Evolutionary conservation across 768 basidiomycete genomes (phyloP), one percentile per base, ranked within the genome.

Genomic region (Rhodosporidiobolus sp.): DNA sequence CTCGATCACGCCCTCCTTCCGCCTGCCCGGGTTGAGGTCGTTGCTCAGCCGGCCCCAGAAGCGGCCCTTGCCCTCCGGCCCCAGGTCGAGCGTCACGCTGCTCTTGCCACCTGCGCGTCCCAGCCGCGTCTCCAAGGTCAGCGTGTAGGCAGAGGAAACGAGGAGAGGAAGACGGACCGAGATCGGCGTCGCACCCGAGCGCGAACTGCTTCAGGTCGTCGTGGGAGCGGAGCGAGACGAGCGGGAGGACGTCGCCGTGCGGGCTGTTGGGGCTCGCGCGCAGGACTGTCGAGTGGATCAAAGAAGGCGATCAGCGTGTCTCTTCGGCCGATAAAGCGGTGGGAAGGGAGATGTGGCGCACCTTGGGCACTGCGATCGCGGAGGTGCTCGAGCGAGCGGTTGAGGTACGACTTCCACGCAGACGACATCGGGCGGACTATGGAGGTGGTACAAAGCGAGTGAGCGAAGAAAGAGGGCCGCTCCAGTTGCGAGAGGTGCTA

Each of bases 21-120:
- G 49, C 17, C 71, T 34, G 3, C 76, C 77, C 12, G 73, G 73
- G 26, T 66, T 68, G 20, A 95, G 84, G 76, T 86, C 86, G 26
- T 91, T 83, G 50, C 85, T 82, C 88, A 95, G 88, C 34, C 88
- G 84, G 4, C 93, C 93, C 86, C 87, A 90, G 79, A 95, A 94
- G 65, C 87, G 84, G 5, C 80, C 82, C 63, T 83, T 85, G 48
- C 83, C 86, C 45, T 86, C 84, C 30, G 81, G 78, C 77, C 89
- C 88, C 49, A 93, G 81, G 59, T 87, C 88, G n/a, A 95, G 83
- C 74, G 90, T 80, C n/a, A 88, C 89, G 0, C 89, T 88, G 7
- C 91, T 90, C 34, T 85, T 85, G 0, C 75, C 75, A 34, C 75
- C 72, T 71, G 63, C 52, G 30, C 24, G 20, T 7, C 38, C 54